These are phyloP conservation scores for Candida maltosa DNA, from an alignment of 805 yeast species.

Conservation along the genomic window DNA sequence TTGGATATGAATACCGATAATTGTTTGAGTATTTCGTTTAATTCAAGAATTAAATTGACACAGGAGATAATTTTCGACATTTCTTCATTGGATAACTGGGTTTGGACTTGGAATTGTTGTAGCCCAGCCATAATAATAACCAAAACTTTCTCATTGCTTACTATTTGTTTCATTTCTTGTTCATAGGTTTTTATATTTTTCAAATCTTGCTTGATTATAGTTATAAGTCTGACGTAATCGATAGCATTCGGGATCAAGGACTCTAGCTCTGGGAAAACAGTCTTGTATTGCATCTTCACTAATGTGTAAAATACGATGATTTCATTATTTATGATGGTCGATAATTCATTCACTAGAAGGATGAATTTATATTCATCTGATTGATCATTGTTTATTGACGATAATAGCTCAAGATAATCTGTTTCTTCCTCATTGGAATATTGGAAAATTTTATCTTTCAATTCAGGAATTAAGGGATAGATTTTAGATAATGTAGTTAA, in stretches of 20 bases:
- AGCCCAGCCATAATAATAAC: constrained; percentile 72
- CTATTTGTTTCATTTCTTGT: constrained; percentile 33
- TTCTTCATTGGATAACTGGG: constrained; percentile 23
- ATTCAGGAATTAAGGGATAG: constrained; percentile 20
- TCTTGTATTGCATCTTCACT: constrained; percentile 50
- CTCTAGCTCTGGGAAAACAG: constrained; percentile 70
- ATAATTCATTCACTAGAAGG: constrained; percentile 50
- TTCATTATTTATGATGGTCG: constrained; percentile 54
- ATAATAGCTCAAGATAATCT: constrained; percentile 28
- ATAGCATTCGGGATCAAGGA: constrained; percentile 58
- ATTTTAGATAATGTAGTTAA: constrained; percentile 19
- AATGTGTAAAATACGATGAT: constrained; percentile 47
- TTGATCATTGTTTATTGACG: constrained; percentile 20
- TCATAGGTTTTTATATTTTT: constrained; percentile 25
- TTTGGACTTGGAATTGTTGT: constrained; percentile 39
- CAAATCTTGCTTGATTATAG: constrained; percentile 48
- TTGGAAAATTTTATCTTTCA: constrained; percentile 15
- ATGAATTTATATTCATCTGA: constrained; percentile 49
- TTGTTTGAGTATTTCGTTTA: constrained; percentile 39
- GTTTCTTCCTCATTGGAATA: constrained; percentile 21
- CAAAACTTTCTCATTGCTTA: constrained; percentile 64
- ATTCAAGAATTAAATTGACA: constrained; percentile 44
- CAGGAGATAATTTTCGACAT: constrained; percentile 38
- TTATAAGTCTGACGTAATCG: constrained; percentile 55
- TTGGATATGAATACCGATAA: constrained; percentile 55